These are phyloP conservation scores for Pseudogymnoascus sp. DNA, from an alignment of 2,329 filamentous ascomycete genomes.

Conservation along the genomic window DNA sequence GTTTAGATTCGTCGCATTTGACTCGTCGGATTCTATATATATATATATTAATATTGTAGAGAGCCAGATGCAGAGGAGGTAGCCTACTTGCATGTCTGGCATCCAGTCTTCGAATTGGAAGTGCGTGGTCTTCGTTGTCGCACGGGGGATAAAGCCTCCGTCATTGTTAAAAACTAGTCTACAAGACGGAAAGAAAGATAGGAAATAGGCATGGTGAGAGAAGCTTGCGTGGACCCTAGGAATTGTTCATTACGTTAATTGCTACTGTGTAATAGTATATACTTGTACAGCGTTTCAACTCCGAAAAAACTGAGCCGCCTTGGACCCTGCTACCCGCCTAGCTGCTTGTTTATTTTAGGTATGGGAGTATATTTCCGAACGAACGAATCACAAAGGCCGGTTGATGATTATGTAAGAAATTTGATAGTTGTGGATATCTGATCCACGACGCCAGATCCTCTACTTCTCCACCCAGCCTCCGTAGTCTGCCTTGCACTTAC, in stretches of 20 bases:
- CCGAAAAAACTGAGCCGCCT: neutral
- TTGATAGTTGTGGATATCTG: neutral
- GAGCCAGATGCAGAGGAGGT: neutral
- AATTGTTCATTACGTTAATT: neutral
- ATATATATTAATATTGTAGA: neutral
- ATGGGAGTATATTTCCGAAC: neutral
- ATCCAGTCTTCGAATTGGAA: constrained; percentile 16
- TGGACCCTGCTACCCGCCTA: neutral
- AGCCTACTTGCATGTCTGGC: constrained; percentile 23
- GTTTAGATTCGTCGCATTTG: constrained; percentile 27
- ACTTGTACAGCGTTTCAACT: neutral
- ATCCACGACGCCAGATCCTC: neutral
- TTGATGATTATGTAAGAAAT: neutral
- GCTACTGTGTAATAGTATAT: neutral
- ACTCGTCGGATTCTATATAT: constrained; percentile 23
- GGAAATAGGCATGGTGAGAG: neutral
- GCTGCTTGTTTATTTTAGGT: neutral
- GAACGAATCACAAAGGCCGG: neutral
- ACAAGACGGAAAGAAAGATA: neutral
- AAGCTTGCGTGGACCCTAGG: neutral
- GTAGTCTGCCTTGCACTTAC: neutral
- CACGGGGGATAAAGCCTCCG: neutral
- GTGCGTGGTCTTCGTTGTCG: neutral
- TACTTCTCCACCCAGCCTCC: neutral
- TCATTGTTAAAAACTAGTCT: neutral